phyloP scores from a whole-genome alignment of 164 flowering plant genomes.

The Dillenia suffruticosa region DNA sequence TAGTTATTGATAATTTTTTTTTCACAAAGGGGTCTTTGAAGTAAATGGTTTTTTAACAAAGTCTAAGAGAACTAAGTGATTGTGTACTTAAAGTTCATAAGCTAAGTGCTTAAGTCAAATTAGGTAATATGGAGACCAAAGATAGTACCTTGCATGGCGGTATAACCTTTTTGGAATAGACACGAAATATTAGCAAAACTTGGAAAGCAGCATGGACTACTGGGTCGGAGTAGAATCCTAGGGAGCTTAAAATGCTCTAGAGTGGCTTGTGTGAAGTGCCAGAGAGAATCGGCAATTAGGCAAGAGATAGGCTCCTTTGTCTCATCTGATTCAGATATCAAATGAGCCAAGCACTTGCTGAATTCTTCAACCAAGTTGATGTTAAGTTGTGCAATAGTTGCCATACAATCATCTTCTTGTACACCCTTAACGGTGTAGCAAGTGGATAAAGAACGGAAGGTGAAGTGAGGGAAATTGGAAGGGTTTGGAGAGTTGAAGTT shows the following conservation, averaged over 20 bases:
- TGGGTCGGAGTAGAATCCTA: constrained; percentile 31
- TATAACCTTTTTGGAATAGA: constrained; percentile 20
- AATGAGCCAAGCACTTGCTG: constrained; percentile 13
- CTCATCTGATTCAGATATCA: constrained; percentile 13
- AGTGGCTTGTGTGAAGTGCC: constrained; percentile 20
- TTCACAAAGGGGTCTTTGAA: too few relatives aligned
- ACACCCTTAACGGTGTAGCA: too few relatives aligned
- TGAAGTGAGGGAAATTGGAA: constrained; percentile 30
- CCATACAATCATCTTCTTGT: neutral
- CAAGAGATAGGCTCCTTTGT: constrained; percentile 25
- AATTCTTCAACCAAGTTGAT: constrained; percentile 17
- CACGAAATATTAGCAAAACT: constrained; percentile 4
- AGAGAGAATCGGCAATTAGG: constrained; percentile 28
- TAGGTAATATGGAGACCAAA: neutral
- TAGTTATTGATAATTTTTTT: too few relatives aligned
- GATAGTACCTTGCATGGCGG: constrained; percentile 30
- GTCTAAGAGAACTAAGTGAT: too few relatives aligned
- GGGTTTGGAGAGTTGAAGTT: constrained; percentile 38
- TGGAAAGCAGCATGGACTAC: constrained; percentile 26
- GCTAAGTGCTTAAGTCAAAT: neutral
- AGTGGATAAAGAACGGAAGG: constrained; percentile 20
- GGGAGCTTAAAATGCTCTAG: constrained; percentile 25
- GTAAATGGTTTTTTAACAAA: too few relatives aligned
- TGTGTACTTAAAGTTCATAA: too few relatives aligned
- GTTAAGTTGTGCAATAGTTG: constrained; percentile 13